Conservation (phyloP, 495 filamentous ascomycete species). For the Xylaria venustula region DNA sequence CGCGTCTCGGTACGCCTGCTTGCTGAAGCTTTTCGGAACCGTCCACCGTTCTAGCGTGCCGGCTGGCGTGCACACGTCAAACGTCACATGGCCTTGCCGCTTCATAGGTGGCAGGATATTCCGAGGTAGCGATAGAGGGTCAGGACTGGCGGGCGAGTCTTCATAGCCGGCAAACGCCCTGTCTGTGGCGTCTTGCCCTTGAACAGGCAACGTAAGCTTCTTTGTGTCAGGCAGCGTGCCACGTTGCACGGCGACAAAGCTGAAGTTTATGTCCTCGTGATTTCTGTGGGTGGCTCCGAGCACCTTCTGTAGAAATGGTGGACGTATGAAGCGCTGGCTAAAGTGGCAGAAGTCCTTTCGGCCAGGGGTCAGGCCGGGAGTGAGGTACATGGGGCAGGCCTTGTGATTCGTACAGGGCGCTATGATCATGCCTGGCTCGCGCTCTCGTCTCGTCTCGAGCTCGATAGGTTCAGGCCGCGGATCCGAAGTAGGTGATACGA, state of each 20-base stretch:
- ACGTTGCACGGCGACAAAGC: constrained; percentile 83
- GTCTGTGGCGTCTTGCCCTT: constrained; percentile 27
- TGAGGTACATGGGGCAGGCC: constrained; percentile 83
- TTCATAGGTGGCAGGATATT: constrained; percentile 79
- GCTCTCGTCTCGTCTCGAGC: constrained; percentile 26
- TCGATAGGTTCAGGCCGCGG: constrained; percentile 31
- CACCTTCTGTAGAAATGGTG: constrained; percentile 76
- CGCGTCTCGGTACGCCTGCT: constrained; percentile 82
- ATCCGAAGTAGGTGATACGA: constrained; percentile 61
- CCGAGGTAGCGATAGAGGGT: constrained; percentile 73
- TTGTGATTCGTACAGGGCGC: constrained; percentile 93
- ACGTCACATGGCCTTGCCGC: constrained; percentile 77
- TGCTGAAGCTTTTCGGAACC: constrained; percentile 76
- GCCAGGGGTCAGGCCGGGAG: constrained; percentile 62
- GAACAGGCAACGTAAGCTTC: constrained; percentile 32
- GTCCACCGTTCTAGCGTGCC: constrained; percentile 93
- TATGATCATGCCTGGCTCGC: constrained; percentile 83
- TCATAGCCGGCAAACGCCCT: constrained; percentile 45
- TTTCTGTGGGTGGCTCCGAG: constrained; percentile 67
- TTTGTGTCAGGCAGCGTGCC: constrained; percentile 52
- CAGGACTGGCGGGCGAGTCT: constrained; percentile 29
- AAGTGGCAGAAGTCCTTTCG: constrained; percentile 93
- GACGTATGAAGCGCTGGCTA: constrained; percentile 81
- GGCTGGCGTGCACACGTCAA: constrained; percentile 87
- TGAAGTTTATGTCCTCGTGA: constrained; percentile 87